Evolutionary conservation across 2,329 filamentous ascomycete genomes (phyloP).

Genomic region (Hortaea werneckii): DNA sequence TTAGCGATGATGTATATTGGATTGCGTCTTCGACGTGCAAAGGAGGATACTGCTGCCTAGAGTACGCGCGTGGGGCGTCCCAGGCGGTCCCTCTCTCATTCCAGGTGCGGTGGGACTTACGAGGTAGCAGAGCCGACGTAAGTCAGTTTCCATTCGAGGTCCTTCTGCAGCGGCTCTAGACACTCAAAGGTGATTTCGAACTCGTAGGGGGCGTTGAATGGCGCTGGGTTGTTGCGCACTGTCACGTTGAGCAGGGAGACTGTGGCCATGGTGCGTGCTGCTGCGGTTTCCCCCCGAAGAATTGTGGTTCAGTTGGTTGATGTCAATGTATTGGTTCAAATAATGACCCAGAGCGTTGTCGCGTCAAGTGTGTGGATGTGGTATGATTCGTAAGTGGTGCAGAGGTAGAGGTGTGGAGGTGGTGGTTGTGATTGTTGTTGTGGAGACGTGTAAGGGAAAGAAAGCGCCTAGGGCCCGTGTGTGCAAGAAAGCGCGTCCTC

Average conservation of each 20-base stretch:
- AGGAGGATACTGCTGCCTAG: background rate
- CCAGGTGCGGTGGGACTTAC: constrained; percentile 44
- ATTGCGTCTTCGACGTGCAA: background rate
- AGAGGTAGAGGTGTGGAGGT: no score
- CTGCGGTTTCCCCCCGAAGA: background rate
- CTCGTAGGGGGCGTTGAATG: constrained; percentile 84
- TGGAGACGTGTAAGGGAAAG: no score
- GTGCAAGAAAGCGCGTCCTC: no score
- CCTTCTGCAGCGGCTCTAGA: constrained; percentile 86
- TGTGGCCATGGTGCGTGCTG: constrained; percentile 62
- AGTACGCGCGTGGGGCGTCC: background rate
- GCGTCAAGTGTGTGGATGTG: no score
- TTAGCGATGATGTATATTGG: background rate
- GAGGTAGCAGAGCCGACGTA: constrained; percentile 97
- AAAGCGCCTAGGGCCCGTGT: no score
- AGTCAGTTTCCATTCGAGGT: constrained; percentile 98
- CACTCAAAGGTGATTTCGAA: constrained; percentile 99
- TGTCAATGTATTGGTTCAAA: no score
- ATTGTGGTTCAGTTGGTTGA: no score
- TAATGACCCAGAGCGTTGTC: no score
- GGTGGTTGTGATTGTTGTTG: no score
- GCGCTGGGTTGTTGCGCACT: constrained; percentile 92
- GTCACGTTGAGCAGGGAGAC: constrained; percentile 92
- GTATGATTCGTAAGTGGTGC: no score
- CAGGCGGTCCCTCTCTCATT: background rate